A percentile compares a stretch with the other conserved stretches of the same genome.
These are phyloP conservation scores for Mycena rebaudengoi DNA, from an alignment of 768 basidiomycete genomes.

Conservation along the genomic window DNA sequence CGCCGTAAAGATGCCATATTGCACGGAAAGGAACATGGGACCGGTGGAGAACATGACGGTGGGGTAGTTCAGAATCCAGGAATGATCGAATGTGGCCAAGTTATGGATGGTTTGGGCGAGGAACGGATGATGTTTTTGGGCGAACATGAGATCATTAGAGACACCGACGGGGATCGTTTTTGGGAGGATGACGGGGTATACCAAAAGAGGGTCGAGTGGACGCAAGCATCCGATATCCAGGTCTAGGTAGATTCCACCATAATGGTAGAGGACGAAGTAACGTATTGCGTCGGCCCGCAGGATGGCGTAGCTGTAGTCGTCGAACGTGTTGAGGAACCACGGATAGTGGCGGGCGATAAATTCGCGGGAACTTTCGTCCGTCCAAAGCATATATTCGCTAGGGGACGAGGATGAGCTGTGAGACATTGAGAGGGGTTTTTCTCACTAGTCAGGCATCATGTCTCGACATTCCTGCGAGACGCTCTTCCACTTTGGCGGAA, in stretches of 20 bases:
- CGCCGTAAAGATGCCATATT: constrained; percentile 87
- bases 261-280: constrained; percentile 96
- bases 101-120: constrained; percentile 94
- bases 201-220: constrained; percentile 84
- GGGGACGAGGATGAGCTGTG: constrained; percentile 27
- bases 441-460: constrained; percentile 97
- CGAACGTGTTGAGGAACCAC: constrained; percentile 94
- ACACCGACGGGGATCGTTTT: constrained; percentile 97
- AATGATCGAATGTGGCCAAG: constrained; percentile 90
- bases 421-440: constrained; percentile 33
- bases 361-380: constrained; percentile 87
- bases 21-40: constrained; percentile 97
- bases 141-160: constrained; percentile 96
- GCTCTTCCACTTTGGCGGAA: constrained; percentile 83
- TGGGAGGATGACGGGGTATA: constrained; percentile 89
- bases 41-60: constrained; percentile 99
- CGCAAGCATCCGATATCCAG: constrained; percentile 95
- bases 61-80: constrained; percentile 95
- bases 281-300: constrained; percentile 98
- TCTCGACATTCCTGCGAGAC: constrained; percentile 87
- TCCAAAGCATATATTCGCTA: constrained; percentile 99
- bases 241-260: constrained; percentile 96
- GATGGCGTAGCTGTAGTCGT: constrained; percentile 89
- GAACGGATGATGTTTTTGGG: constrained; percentile 86
- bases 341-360: constrained; percentile 91